Conservation (phyloP, 2,329 filamentous ascomycete species). For the Neurospora sp. region DNA sequence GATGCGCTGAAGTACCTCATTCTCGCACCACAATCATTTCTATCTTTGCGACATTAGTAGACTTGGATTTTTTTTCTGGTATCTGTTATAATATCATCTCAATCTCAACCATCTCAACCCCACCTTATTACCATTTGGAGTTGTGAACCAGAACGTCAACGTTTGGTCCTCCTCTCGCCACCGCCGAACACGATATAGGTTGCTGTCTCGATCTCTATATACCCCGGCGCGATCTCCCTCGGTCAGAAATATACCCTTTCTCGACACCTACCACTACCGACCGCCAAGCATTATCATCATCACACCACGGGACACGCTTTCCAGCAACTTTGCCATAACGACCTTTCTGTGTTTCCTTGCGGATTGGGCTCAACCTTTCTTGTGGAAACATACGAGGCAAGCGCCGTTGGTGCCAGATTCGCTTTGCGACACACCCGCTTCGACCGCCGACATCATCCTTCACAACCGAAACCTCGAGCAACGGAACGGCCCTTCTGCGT, state of each 20-base stretch:
- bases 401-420: neutral
- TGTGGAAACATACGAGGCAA: neutral
- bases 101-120: neutral
- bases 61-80: neutral
- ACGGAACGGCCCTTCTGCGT: neutral
- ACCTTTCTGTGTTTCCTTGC: neutral
- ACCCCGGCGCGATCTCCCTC: neutral
- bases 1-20: neutral
- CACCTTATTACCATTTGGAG: neutral
- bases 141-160: neutral
- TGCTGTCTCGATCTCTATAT: neutral
- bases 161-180: neutral
- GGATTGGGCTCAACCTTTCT: neutral
- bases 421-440: neutral
- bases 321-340: neutral
- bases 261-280: neutral
- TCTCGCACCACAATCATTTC: neutral
- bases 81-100: neutral
- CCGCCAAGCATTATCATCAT: neutral
- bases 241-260: neutral
- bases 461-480: neutral
- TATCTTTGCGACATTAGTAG: neutral
- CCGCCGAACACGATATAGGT: neutral
- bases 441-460: slow-evolving; percentile 3
- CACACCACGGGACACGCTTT: neutral